phyloP scores from a whole-genome alignment of 73 alveolate genomes.

The Tetrahymena elliotti region DNA sequence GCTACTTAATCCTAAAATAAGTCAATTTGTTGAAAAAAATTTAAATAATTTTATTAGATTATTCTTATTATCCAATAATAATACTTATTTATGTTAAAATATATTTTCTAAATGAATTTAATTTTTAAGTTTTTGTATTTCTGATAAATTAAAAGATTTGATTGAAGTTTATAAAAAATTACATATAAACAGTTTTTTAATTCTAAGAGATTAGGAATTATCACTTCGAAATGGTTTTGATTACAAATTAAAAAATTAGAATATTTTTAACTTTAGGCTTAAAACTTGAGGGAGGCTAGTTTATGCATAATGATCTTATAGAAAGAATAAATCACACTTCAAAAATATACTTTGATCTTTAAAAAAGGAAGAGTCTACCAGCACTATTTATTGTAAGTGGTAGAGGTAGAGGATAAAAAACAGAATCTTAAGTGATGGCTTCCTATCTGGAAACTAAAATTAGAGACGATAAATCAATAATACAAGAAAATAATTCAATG shows the following conservation, averaged over 20 bases:
- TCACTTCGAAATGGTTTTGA: background rate
- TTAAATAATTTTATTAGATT: no score
- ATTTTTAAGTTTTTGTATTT: no score
- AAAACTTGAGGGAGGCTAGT: background rate
- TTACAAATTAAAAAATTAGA: background rate
- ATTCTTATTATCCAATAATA: no score
- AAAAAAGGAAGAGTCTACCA: background rate
- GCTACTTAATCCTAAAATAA: no score
- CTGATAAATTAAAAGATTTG: no score
- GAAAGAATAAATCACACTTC: background rate
- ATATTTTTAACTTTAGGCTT: background rate
- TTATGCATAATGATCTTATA: background rate
- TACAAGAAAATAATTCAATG: background rate
- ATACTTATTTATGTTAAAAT: no score
- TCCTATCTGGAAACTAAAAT: background rate
- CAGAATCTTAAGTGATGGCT: background rate
- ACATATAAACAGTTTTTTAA: no score
- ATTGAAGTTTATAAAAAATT: no score
- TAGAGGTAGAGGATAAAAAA: background rate
- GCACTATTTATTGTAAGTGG: background rate
- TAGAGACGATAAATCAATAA: background rate
- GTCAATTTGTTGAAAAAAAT: no score
- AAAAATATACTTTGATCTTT: background rate
- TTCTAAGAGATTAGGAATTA: no score
- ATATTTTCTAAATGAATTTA: no score